Base-by-base conservation (phyloP, 805 yeast species). In the Kodamaea sagamina region DNA sequence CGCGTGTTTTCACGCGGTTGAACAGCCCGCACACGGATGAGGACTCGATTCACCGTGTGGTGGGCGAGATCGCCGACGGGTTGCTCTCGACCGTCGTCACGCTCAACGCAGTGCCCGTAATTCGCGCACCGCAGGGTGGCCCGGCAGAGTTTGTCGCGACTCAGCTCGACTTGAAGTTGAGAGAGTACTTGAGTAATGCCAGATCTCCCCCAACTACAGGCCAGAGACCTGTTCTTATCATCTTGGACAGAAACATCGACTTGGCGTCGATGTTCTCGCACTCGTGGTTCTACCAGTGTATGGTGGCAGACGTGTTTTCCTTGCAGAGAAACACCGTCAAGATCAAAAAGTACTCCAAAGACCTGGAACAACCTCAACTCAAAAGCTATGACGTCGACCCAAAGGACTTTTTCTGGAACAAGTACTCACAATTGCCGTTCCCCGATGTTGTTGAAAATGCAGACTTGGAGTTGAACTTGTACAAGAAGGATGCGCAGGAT, bases 381-480 rank as follows among this genome's bases (percentile, higher is more conserved):
- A 83, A 83, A 51, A 76, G 79, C 48, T 86, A 84, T 61, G 99
- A 93, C 60, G 76, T 93, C 35, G 99, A 92, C 55, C 96, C 96
- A 21, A 78, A 79, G 44, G 99, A 93, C 68, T 87, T 86, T 60
- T 93, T 93, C 67, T 93, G 99, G 99, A 69, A 66, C 49, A 74
- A 76, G 48, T 90, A 93, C 65, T 75, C 95, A 9, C 84, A 84
- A 39, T 68, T 88, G 44, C 98, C 99, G 28, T 93, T 93, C 72
- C 99, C 99, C 1, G 97, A 92, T 60, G 98, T 95, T n/a, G 99
- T 95, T 25, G 99, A 93, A 62, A 88, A 88, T 63, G 95, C 95
- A 15, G 98, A 93, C 58, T 66, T 75, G 19, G 97, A 89, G 46
- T 73, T 90, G 47, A 80, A 84, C 46, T 73, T 75, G 42, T 93